Conservation (phyloP, 75 land plant species). For the Selaginella moellendorffii region DNA sequence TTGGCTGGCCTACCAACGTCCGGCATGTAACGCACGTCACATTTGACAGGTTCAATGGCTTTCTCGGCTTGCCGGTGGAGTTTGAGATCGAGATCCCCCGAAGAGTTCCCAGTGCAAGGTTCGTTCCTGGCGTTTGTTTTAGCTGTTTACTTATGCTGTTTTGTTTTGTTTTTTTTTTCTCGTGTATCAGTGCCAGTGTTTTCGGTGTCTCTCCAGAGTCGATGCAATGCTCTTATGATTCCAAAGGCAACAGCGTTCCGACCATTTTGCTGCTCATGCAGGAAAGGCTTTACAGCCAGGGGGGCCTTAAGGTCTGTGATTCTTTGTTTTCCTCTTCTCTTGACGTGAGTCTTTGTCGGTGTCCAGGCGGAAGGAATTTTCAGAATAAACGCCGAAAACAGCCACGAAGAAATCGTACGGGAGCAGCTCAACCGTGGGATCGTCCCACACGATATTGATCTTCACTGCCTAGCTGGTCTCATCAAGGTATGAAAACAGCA, state of each 20-base stretch:
- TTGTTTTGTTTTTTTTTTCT: too few relatives aligned
- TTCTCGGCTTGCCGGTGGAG: slow-evolving; percentile 76
- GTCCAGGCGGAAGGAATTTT: slow-evolving; percentile 48
- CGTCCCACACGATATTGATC: slow-evolving; percentile 37
- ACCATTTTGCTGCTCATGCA: slow-evolving; percentile 41
- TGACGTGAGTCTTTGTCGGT: too few relatives aligned
- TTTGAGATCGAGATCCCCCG: slow-evolving; percentile 72
- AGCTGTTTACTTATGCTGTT: slow-evolving; percentile 4
- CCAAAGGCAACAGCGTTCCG: slow-evolving; percentile 36
- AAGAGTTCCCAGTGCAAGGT: slow-evolving; percentile 76
- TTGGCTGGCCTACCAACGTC: slow-evolving; percentile 71
- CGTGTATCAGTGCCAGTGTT: slow-evolving; percentile 23
- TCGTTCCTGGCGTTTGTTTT: background rate
- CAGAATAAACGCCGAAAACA: slow-evolving; percentile 44
- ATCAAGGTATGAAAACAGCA: slow-evolving; percentile 17
- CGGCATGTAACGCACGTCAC: slow-evolving; percentile 85
- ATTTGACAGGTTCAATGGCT: slow-evolving; percentile 72
- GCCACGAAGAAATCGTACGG: slow-evolving; percentile 34
- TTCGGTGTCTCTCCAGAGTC: slow-evolving; percentile 40
- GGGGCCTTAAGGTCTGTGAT: slow-evolving; percentile 24
- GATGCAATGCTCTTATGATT: slow-evolving; percentile 40
- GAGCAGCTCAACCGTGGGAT: slow-evolving; percentile 34
- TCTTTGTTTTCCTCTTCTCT: background rate
- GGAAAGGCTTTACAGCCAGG: slow-evolving; percentile 23
- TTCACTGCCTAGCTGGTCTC: slow-evolving; percentile 42